These are phyloP conservation scores for Aspergillus avenaceus DNA, from an alignment of 495 filamentous ascomycete species.

Conservation along the genomic window DNA sequence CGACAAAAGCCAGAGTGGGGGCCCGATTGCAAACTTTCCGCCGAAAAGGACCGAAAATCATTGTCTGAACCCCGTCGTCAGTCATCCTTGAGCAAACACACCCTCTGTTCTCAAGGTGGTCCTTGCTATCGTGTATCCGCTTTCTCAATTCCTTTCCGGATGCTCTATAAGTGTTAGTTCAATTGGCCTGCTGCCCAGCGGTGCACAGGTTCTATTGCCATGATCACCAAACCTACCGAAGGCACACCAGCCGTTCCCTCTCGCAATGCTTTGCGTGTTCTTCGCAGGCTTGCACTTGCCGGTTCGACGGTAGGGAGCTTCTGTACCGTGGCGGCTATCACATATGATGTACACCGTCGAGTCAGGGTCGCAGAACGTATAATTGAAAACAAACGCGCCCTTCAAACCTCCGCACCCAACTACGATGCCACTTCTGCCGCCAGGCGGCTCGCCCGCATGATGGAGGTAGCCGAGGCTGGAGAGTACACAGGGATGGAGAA, in stretches of 20 bases:
- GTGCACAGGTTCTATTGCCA: slow-evolving; percentile 20
- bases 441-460: slow-evolving; percentile 33
- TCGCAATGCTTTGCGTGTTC: slow-evolving; percentile 42
- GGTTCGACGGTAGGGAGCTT: slow-evolving; percentile 38
- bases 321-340: slow-evolving; percentile 38
- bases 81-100: too few relatives aligned
- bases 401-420: slow-evolving; percentile 41
- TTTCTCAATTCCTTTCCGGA: slow-evolving; percentile 1
- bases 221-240: slow-evolving; percentile 31
- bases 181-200: slow-evolving; percentile 18
- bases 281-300: slow-evolving; percentile 40
- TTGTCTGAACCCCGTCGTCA: background rate
- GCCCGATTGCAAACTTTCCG: slow-evolving; percentile 15
- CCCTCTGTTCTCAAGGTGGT: too few relatives aligned
- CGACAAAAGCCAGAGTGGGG: slow-evolving; percentile 18
- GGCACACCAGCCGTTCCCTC: slow-evolving; percentile 35
- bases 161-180: slow-evolving; percentile 7
- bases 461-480: slow-evolving; percentile 40
- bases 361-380: slow-evolving; percentile 39
- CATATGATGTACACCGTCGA: slow-evolving; percentile 41
- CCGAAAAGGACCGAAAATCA: slow-evolving; percentile 2
- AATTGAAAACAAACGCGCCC: slow-evolving; percentile 39
- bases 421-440: slow-evolving; percentile 44
- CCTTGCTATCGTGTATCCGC: too few relatives aligned
- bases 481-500: slow-evolving; percentile 38